Evolutionary conservation across 75 land plant genomes (phyloP).

Genomic region (Gnetum montanum): DNA sequence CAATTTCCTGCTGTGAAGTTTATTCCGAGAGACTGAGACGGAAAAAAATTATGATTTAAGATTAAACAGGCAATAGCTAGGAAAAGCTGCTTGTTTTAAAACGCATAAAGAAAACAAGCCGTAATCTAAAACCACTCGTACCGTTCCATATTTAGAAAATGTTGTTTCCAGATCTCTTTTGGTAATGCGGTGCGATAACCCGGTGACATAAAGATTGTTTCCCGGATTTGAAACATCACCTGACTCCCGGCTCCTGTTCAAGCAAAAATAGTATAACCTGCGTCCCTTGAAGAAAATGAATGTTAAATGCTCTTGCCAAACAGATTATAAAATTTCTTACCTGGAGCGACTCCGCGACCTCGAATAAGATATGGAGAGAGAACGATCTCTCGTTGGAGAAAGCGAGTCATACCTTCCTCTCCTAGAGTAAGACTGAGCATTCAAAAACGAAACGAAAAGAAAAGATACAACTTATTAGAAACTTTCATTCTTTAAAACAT

Average conservation of each 20-base stretch:
- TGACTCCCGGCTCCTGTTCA: conserved; percentile 17
- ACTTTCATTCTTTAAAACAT: neutral
- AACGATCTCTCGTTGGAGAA: conserved; percentile 2
- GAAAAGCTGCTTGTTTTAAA: no score
- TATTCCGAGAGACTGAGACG: no score
- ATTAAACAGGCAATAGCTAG: no score
- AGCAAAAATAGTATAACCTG: neutral
- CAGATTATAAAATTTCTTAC: neutral
- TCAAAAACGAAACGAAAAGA: neutral
- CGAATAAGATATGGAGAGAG: conserved; percentile 13
- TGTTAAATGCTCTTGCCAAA: neutral
- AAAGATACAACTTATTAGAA: no score
- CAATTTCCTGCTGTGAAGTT: no score
- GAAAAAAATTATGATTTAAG: neutral
- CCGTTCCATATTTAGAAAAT: conserved; percentile 78
- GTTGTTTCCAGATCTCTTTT: conserved; percentile 65
- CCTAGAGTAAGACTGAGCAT: conserved; percentile 1
- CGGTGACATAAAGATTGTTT: conserved; percentile 88
- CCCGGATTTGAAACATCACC: conserved; percentile 64
- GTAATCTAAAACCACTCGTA: no score
- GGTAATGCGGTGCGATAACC: conserved; percentile 71
- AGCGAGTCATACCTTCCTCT: conserved; percentile 7
- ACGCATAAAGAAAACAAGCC: no score
- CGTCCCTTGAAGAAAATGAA: neutral
- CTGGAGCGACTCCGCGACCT: conserved; percentile 15